Evolutionary conservation across 345 rosid species (phyloP).

Genomic region (Adansonia digitata): DNA sequence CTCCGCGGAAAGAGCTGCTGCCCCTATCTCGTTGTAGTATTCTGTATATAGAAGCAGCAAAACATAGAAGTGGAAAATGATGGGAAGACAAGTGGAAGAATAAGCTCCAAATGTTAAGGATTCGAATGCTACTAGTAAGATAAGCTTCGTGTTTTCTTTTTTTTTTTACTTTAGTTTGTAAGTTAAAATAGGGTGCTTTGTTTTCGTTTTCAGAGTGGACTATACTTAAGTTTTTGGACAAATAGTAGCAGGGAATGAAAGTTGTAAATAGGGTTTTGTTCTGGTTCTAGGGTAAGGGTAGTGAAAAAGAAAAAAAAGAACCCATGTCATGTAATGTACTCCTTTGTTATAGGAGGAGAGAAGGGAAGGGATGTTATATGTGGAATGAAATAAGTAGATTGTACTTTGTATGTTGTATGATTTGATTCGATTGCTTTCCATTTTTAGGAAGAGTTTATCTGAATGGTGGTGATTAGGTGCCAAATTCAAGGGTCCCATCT

Average conservation of each 20-base stretch:
- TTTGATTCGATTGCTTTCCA: neutral
- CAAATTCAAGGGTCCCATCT: neutral
- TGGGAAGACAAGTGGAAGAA: constrained; percentile 12
- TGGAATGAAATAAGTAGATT: constrained; percentile 11
- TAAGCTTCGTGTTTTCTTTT: neutral
- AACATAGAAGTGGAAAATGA: neutral
- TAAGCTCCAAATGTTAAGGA: constrained; percentile 9
- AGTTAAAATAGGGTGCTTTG: constrained; percentile 6
- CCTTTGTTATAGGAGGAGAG: neutral
- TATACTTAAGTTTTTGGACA: constrained; percentile 24
- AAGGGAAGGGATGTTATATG: constrained; percentile 8
- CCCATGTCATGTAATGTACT: constrained; percentile 6
- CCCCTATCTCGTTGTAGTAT: neutral
- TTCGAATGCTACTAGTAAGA: neutral
- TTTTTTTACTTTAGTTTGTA: neutral
- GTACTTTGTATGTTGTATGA: neutral
- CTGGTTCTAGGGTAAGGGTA: constrained; percentile 1
- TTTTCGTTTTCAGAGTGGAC: neutral
- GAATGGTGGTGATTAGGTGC: neutral
- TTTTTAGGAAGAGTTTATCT: neutral
- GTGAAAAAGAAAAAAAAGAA: neutral
- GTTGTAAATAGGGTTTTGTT: constrained; percentile 24
- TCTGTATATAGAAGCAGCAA: constrained; percentile 31
- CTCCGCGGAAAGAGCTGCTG: neutral
- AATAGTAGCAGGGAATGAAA: neutral